Evolutionary conservation across 257 asterid species (phyloP), one percentile per base, ranked within the genome.

Genomic region (Solanum ossicruentum): DNA sequence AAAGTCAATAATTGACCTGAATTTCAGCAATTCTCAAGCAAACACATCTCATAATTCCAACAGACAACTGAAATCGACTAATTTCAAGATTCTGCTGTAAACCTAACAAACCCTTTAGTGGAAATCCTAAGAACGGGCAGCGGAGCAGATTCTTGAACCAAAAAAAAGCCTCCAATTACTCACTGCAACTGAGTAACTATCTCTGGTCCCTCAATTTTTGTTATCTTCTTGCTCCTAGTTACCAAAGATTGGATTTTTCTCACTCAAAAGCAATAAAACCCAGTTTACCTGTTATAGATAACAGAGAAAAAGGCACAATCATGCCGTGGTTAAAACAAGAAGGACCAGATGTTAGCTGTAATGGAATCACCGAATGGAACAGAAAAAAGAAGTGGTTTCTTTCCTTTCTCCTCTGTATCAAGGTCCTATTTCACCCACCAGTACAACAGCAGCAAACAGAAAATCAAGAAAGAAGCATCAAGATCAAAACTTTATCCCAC

Each of bases 61-160:
- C 28, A 36, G 56, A 75, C 56, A 75, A 51, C 55, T 45, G 65
- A 79, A 57, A 83, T 12, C 13, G 16, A 39, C 49, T 75, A 39
- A 0, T 52, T 57, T 69, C 82, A 86, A 84, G 28, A 56, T 84
- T 61, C 61, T 47, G 49, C 77, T 69, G 55, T 56, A 83, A 66
- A 81, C 57, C 63, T 17, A 56, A 79, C 55, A 41, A 41, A 0
- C 32, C 32, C 79, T 41, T 85, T 18, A 45, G 41, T 55, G 81
- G 72, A 78, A 86, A 71, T 85, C 85, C 84, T 69, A 80, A 80
- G 52, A 83, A 84, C 83, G 56, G 70, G 82, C 81, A 77, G 88
- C 83, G 66, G 83, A 84, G 87, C 63, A 89, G 85, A 89, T 88
- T 91, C 90, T 85, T 84, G 89, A 84, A 86, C 71, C 47, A 28